A percentile compares a stretch with the other conserved stretches of the same genome.
Evolutionary conservation across 2,329 filamentous ascomycete genomes (phyloP).

Genomic region (Cadophora sp.): DNA sequence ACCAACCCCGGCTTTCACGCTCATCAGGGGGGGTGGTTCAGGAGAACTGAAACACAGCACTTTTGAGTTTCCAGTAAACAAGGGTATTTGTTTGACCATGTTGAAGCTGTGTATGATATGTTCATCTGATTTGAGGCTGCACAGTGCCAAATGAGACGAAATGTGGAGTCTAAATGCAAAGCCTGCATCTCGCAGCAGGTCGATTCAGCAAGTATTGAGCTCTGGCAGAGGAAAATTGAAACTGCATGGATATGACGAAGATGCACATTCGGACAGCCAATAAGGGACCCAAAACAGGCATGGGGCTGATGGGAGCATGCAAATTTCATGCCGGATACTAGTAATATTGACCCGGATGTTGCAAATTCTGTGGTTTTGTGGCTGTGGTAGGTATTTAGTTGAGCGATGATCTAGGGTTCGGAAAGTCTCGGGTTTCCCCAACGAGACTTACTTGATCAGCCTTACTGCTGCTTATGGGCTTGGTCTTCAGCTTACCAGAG

Average conservation of each 20-base stretch:
- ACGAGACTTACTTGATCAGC: background rate
- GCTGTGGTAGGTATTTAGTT: background rate
- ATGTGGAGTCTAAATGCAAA: background rate
- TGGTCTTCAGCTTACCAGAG: background rate
- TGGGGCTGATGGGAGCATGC: background rate
- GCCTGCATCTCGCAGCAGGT: background rate
- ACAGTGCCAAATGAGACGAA: conserved; percentile 3
- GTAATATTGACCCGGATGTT: background rate
- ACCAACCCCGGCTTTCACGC: conserved; percentile 3
- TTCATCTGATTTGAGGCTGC: conserved; percentile 6
- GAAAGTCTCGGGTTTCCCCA: background rate
- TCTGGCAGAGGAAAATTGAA: background rate
- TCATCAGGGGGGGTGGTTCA: conserved; percentile 9
- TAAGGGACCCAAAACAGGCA: background rate
- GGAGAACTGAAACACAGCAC: conserved; percentile 8
- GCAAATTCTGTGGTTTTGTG: background rate
- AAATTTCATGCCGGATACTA: background rate
- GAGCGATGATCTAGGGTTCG: background rate
- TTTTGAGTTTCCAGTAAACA: conserved; percentile 2
- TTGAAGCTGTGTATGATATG: conserved; percentile 1
- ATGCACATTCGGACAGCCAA: background rate
- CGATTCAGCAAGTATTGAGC: background rate
- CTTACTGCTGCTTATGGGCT: background rate
- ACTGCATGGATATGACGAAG: background rate
- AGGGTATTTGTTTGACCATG: conserved; percentile 15